Base-by-base conservation (phyloP, 257 asterid genomes). In the Solanum chmielewskii region DNA sequence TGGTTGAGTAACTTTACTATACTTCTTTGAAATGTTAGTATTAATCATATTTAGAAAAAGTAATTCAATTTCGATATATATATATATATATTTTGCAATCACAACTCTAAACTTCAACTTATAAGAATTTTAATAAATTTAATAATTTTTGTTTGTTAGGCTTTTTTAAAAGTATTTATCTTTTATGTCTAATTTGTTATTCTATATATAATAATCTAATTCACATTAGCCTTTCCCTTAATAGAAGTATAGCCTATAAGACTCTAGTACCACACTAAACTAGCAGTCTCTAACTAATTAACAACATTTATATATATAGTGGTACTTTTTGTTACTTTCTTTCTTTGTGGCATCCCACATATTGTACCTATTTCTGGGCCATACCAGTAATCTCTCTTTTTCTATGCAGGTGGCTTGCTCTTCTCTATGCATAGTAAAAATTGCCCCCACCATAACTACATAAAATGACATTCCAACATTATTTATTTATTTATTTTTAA, bases 381-480 rank as follows among this genome's bases (percentile, higher is more conserved):
- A 86, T 84, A 87, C 35, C 87, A 84, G 44, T 64, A 66, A 75
- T 35, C 85, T 44, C 11, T 85, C 87, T 60, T 83, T 81, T 66
- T 81, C 88, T 82, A 73, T 85, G 84, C 45, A 31, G 90, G 87
- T 89, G 29, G 87, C 83, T 89, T 60, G 91, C 49, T 86, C 80
- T 85, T 87, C 90, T 89, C 87, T n/a, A 52, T 15, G 80, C 12
- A 77, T 73, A 84, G 86, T 88, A 47, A 60, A 59, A 62, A 33
- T 75, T 49, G 68, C 52, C 83, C 85, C 86, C 59, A 76, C 87
- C 56, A 74, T 64, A 84, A 84, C 88, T 49, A 27, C 86, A 77
- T 64, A 81, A 83, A 86, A 83, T 84, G 45, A 39, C 75, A 84
- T 60, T 74, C 20, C 31, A 73, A 83, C 76, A 45, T 85, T 81